These are phyloP conservation scores for Xylariaceae sp. DNA, from an alignment of 2,329 filamentous ascomycete genomes.

Conservation along the genomic window DNA sequence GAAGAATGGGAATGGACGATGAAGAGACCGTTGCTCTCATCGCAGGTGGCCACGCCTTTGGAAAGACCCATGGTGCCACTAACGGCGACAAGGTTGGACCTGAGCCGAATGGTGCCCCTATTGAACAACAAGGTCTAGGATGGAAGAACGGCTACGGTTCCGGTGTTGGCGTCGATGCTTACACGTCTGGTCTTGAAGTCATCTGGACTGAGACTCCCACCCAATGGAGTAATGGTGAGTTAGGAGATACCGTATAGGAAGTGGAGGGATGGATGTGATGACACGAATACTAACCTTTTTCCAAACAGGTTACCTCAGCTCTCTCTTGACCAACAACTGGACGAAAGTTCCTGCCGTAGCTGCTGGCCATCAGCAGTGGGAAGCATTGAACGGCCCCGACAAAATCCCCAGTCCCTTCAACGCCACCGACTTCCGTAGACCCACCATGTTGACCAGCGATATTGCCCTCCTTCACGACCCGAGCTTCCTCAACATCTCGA, in stretches of 20 bases:
- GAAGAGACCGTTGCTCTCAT: slow-evolving; percentile 79
- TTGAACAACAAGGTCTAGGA: slow-evolving; percentile 67
- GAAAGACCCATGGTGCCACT: slow-evolving; percentile 73
- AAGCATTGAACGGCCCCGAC: slow-evolving; percentile 61
- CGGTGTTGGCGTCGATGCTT: slow-evolving; percentile 66
- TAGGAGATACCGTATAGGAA: not conserved
- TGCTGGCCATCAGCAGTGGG: slow-evolving; percentile 67
- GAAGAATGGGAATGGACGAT: slow-evolving; percentile 77
- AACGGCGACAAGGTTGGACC: slow-evolving; percentile 60
- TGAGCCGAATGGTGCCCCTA: slow-evolving; percentile 60
- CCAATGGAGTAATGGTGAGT: slow-evolving; percentile 61
- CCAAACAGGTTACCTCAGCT: slow-evolving; percentile 57
- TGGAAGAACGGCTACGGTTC: slow-evolving; percentile 62
- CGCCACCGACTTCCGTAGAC: slow-evolving; percentile 64
- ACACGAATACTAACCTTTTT: not conserved
- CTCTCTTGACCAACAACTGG: slow-evolving; percentile 76
- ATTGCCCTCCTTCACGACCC: slow-evolving; percentile 68
- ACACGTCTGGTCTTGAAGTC: slow-evolving; percentile 73
- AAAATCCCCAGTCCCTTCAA: slow-evolving; percentile 70
- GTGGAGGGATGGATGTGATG: not conserved
- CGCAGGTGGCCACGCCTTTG: slow-evolving; percentile 71
- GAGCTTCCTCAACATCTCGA: slow-evolving; percentile 68
- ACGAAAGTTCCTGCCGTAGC: slow-evolving; percentile 69
- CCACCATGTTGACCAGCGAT: slow-evolving; percentile 72
- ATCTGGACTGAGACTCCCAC: slow-evolving; percentile 72